Evolutionary conservation across 148 eudicot species (phyloP).

Genomic region (Polygonum maritimum): DNA sequence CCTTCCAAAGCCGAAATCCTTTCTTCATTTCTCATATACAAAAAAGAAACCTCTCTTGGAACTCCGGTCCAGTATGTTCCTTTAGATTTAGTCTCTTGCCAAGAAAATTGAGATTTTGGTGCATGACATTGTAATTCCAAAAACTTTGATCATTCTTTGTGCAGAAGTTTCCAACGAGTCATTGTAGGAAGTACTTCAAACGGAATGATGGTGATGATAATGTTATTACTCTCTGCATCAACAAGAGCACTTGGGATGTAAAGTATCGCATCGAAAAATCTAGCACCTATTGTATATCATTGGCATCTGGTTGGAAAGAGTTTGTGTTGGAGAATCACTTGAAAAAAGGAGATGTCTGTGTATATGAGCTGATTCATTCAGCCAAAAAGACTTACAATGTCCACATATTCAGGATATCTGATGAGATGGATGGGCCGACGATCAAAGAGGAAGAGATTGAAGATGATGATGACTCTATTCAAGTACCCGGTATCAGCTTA

Average conservation of each 20-base stretch:
- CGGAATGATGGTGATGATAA: neutral
- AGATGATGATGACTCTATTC: neutral
- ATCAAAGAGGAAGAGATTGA: neutral
- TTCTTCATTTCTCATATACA: neutral
- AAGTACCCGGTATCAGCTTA: no score
- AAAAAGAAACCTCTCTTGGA: neutral
- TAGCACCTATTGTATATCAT: neutral
- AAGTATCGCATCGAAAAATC: neutral
- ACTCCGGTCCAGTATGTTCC: neutral
- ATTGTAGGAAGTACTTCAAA: neutral
- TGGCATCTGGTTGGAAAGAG: neutral
- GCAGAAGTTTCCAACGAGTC: neutral
- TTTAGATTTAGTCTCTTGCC: neutral
- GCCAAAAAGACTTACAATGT: neutral
- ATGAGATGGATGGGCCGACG: neutral
- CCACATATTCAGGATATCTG: neutral
- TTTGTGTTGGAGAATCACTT: neutral
- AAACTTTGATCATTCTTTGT: neutral
- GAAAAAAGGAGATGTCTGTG: neutral
- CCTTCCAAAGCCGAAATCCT: neutral
- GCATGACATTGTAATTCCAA: neutral
- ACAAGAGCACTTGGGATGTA: neutral
- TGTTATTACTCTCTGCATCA: neutral
- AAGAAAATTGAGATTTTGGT: neutral
- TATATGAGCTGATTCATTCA: neutral